Base-by-base conservation (phyloP, 345 rosid genomes). In the Lepidium didymum region DNA sequence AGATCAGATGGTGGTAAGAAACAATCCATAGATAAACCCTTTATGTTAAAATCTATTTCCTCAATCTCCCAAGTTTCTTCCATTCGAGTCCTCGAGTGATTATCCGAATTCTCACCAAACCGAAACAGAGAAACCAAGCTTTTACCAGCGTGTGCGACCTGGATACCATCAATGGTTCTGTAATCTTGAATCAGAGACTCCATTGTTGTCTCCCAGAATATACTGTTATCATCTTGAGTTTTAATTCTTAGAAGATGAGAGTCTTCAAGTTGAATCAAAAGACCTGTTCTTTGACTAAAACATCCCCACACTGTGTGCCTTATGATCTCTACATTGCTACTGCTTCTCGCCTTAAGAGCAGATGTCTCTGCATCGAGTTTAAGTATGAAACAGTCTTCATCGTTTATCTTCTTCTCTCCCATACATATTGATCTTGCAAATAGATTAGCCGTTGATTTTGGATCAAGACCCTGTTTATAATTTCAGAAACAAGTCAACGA, bases 201-300 rank as follows among this genome's bases (percentile, higher is more conserved):
- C 97, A 94, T 91, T 35, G 90, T 83, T 1, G 99, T 94, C 81
- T 94, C 90, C 97, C 99, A 94, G 35, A 80, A 89, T 14, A 94
- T 70, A 79, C 83, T 80, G 57, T 81, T 82, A 9, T 61, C 79
- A 10, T 79, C 81, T 7, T 79, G 42, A 27, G 90, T 53, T 77
- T 82, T 83, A 67, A 94, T 87, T 63, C 89, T 69, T 7, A 94
- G 81, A 8, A 91, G 85, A 50, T 94, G 96, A 27, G 90, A 85
- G 68, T 94, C 99, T 56, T 94, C 90, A 2, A 94, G 73, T 11
- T 81, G 92, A 62, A 85, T 79, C 0, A 94, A 14, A 36, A 94
- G 83, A 27, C 99, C 99, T 18, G 96, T 91, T 81, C 82, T 85
- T 44, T 94, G 99, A 79, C 97, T 87, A 72, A 94, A 94, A 74